A percentile compares a stretch with the other conserved stretches of the same genome.
Conservation (phyloP, 352 stramenopile species). For the Blastocystis sp. region DNA sequence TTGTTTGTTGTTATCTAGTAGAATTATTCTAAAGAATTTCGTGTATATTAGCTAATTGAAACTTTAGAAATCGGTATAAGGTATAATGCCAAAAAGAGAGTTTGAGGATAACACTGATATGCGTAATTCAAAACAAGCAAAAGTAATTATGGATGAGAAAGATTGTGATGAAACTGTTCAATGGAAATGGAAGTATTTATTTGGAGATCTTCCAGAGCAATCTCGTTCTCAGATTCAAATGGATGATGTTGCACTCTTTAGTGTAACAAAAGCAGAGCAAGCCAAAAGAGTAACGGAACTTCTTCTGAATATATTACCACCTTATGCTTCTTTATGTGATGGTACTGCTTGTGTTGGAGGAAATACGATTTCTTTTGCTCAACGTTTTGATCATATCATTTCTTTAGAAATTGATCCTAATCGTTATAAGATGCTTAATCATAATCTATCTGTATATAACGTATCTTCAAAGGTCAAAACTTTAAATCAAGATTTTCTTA, state of each 20-base stretch:
- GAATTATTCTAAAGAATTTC: no score
- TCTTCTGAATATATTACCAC: background rate
- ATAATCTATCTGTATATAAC: constrained; percentile 38
- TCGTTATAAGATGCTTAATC: constrained; percentile 37
- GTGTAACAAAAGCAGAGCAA: constrained; percentile 32
- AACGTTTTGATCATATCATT: constrained; percentile 38
- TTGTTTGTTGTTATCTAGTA: no score
- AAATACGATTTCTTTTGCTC: constrained; percentile 40
- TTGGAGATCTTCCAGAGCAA: constrained; percentile 19
- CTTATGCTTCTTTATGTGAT: constrained; percentile 33
- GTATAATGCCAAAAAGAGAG: no score
- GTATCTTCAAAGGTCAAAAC: constrained; percentile 2
- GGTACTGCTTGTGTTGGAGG: constrained; percentile 42
- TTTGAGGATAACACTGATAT: no score
- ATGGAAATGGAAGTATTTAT: constrained; percentile 41
- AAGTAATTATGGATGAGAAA: no score
- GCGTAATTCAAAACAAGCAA: no score
- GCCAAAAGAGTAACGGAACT: constrained; percentile 24
- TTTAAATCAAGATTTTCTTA: constrained; percentile 26
- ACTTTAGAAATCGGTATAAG: no score
- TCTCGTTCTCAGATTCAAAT: constrained; percentile 37
- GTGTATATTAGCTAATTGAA: no score
- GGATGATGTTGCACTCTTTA: constrained; percentile 41
- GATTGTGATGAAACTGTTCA: no score
- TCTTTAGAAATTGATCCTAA: constrained; percentile 37